Evolutionary conservation across 225 moss, liverwort and hornwort species (phyloP), one percentile per base, ranked within the genome.

Genomic region (Pseudoscleropodium purum): DNA sequence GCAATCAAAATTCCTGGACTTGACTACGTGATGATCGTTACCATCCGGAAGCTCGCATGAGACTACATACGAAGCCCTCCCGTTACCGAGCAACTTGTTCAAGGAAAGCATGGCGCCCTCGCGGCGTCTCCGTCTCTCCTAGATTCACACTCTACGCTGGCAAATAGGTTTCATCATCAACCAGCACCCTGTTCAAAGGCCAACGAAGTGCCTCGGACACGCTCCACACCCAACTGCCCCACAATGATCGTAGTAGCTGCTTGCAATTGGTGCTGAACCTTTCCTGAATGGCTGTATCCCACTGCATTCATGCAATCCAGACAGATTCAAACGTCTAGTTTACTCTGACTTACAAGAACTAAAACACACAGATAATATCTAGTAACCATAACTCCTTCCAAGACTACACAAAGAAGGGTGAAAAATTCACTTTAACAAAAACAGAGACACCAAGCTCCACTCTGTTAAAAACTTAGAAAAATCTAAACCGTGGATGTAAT

Each of bases 21-120:
- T 93, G 39, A 95, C 88, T 83, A 94, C 92, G 75, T 81, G 94
- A 67, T 90, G 95, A 72, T 94, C 91, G 68, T 88, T 88, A 80
- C 92, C 95, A 67, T 97, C 97, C 84, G 95, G 96, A 82, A 97
- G 91, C 90, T 93, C 93, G 90, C 94, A 97, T 77, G 94, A 95
- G 76, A 98, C 95, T 86, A 84, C 94, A 90, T 93, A 97, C 52
- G 91, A 94, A 77, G 92, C 90, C 91, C 94, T 96, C 88, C 96
- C 94, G 93, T 92, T 94, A 43, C 91, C 89, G 90, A 95, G 92
- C 78, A 91, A 86, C 91, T 95, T 96, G 91, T 94, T 96, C 91
- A 98, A 93, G 87, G 98, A 97, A 93, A 98, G 97, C 98, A 98
- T 98, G 91, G 93, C 94, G 92, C 92, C 93, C 91, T 81, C 85